Percentiles rank a stretch among this genome's conserved stretches.
These are phyloP conservation scores for Lonicera japonica DNA, from an alignment of 129 eudicot species.

Conservation along the genomic window DNA sequence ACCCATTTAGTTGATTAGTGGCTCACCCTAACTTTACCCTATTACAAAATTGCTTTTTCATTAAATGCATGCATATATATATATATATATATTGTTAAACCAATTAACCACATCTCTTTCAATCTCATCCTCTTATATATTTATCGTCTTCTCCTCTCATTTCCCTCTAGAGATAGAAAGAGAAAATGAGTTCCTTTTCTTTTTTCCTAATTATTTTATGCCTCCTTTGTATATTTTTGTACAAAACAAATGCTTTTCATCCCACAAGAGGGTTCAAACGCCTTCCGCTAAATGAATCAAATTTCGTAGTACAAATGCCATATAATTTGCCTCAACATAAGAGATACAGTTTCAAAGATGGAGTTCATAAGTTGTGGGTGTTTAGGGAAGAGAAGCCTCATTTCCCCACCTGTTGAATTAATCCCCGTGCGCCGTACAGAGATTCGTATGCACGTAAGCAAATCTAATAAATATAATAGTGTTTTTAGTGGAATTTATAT, in stretches of 20 bases:
- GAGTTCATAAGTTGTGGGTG: constrained; percentile 52
- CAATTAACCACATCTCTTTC: background rate
- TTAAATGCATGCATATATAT: too few species aligned
- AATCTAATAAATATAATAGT: background rate
- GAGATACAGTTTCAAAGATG: constrained; percentile 27
- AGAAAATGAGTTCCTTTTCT: background rate
- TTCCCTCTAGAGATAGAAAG: background rate
- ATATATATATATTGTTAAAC: too few species aligned
- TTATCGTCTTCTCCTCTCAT: background rate
- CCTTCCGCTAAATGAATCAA: constrained; percentile 29
- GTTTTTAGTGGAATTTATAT: too few species aligned
- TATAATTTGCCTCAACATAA: constrained; percentile 25
- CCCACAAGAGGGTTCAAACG: constrained; percentile 29
- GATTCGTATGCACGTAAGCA: constrained; percentile 26
- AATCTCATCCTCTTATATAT: background rate
- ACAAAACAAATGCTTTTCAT: constrained; percentile 15
- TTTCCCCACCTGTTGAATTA: constrained; percentile 23
- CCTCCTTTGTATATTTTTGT: background rate
- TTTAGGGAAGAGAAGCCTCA: constrained; percentile 35
- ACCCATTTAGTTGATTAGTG: too few species aligned
- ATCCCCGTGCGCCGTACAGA: constrained; percentile 42
- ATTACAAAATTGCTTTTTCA: too few species aligned
- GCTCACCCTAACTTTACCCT: too few species aligned
- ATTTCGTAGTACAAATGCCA: constrained; percentile 30
- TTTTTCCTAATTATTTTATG: background rate